Conservation (phyloP, 805 yeast genomes). For the Lipomyces orientalis region DNA sequence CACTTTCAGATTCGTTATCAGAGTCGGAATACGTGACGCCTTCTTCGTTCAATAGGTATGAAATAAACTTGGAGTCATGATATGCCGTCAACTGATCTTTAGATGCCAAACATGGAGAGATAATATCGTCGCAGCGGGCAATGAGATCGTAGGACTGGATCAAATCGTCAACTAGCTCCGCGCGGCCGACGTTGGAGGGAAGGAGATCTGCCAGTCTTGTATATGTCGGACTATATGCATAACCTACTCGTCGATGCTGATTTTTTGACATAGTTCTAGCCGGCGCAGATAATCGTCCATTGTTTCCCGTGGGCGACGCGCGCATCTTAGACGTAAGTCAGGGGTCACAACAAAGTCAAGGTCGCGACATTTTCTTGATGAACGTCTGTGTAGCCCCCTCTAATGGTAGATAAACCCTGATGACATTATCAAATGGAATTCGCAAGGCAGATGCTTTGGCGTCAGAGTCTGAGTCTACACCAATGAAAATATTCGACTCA, state of each 20-base stretch:
- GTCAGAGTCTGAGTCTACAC: neutral
- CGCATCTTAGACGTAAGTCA: neutral
- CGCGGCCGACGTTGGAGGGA: slow-evolving; percentile 62
- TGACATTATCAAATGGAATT: neutral
- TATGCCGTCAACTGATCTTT: slow-evolving; percentile 53
- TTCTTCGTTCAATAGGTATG: slow-evolving; percentile 47
- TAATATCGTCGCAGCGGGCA: slow-evolving; percentile 41
- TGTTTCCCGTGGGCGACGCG: too few species aligned
- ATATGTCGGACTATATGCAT: slow-evolving; percentile 38
- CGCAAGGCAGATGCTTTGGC: neutral
- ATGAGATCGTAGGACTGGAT: slow-evolving; percentile 52
- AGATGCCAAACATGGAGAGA: slow-evolving; percentile 44
- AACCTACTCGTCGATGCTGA: slow-evolving; percentile 34
- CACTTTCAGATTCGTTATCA: slow-evolving; percentile 38
- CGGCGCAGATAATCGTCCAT: neutral
- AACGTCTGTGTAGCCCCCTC: too few species aligned
- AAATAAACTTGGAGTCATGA: slow-evolving; percentile 56
- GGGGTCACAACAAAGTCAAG: neutral
- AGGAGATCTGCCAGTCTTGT: slow-evolving; percentile 48
- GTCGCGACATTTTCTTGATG: too few species aligned
- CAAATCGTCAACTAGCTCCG: slow-evolving; percentile 52
- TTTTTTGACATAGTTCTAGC: neutral
- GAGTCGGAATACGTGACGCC: slow-evolving; percentile 29
- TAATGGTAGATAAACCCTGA: neutral
- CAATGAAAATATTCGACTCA: neutral